Evolutionary conservation across 345 rosid genomes (phyloP).

Genomic region (Corchorus capsularis): DNA sequence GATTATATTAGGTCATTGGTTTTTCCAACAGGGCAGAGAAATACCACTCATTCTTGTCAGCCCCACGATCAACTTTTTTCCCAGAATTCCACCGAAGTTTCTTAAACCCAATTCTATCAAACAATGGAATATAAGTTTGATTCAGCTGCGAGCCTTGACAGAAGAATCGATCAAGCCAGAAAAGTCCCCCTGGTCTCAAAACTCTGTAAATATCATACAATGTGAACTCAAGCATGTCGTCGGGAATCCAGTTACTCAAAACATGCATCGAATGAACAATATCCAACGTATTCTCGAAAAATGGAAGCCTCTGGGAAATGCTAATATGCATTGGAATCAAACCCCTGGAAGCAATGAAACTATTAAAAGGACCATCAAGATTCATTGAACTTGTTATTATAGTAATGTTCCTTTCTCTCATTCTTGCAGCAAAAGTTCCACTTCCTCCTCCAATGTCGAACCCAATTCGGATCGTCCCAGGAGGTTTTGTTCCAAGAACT

Average conservation of each 20-base stretch:
- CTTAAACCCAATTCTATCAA: constrained; percentile 42
- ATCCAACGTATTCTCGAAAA: constrained; percentile 57
- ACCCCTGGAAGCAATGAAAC: constrained; percentile 54
- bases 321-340: constrained; percentile 46
- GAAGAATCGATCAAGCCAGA: constrained; percentile 63
- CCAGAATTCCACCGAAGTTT: constrained; percentile 49
- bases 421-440: constrained; percentile 60
- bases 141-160: constrained; percentile 52
- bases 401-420: constrained; percentile 55
- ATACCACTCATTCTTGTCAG: constrained; percentile 42
- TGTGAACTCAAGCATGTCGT: constrained; percentile 46
- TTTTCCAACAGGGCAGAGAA: constrained; percentile 54
- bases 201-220: constrained; percentile 50
- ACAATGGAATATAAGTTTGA: constrained; percentile 41
- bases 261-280: constrained; percentile 58
- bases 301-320: constrained; percentile 54
- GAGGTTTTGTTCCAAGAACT: constrained; percentile 35
- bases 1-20: constrained; percentile 33
- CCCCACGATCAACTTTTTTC: constrained; percentile 39
- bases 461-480: constrained; percentile 42
- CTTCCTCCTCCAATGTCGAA: constrained; percentile 51
- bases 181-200: constrained; percentile 55
- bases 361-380: constrained; percentile 55
- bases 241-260: constrained; percentile 53
- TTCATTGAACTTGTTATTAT: constrained; percentile 52